Evolutionary conservation across 768 basidiomycete species (phyloP), one percentile per base, ranked within the genome.

Genomic region (Amanita phalloides): DNA sequence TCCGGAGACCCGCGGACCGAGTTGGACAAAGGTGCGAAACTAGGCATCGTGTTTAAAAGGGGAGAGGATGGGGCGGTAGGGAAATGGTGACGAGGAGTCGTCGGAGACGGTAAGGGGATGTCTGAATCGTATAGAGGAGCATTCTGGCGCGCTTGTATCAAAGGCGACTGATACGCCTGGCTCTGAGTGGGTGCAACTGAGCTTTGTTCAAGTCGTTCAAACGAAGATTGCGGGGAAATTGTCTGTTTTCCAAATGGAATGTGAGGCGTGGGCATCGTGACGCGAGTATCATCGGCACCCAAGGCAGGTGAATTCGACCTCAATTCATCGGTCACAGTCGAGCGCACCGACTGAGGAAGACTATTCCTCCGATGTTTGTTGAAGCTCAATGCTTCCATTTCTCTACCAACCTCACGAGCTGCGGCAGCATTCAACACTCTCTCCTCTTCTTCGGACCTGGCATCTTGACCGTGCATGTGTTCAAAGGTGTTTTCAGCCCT

Each of bases 371-470:
- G 60, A 4, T 62, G 64, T 13, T 66, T 63, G 35, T 57, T 64
- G 36, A 64, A 60, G 52, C 68, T 71, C 14, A 86, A 64, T 17
- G 78, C 70, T 51, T 84, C 81, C 45, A 86, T 58, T 59, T 86
- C 86, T 10, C 77, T 74, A 10, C 75, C 75, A 1, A 89, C 72
- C 61, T 84, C 84, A 14, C 79, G 73, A 4, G 84, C 84, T 25
- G 81, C 84, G 14, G 84, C 86, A 1, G 77, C 79, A 56, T 82
- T 78, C 26, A 77, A 71, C n/a, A 69, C 71, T 3, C 63, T 67
- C 56, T 84, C 82, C 9, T 81, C 76, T 6, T 74, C 70, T 30
- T 74, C 68, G 13, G 66, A 55, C 32, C 66, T 66, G 25, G 71
- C 47, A 10, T 64, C 25, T 5, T 74, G 71, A 1, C 75, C 69